These are phyloP conservation scores for Parvularia atlantis DNA, from an alignment of 78 protist genomes.

Conservation along the genomic window DNA sequence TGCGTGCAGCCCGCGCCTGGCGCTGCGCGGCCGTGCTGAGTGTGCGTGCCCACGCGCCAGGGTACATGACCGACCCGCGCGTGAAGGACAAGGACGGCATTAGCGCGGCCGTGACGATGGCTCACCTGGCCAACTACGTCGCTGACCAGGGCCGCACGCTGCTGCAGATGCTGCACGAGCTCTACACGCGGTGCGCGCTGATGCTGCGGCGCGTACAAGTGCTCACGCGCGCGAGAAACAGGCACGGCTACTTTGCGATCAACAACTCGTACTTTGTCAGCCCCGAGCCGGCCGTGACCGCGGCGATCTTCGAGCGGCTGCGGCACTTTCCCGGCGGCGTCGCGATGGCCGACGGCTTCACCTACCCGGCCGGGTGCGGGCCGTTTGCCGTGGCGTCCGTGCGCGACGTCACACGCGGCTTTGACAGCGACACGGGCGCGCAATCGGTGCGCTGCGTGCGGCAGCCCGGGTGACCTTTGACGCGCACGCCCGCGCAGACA, in stretches of 20 bases:
- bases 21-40: not conserved
- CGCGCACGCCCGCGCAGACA: too few relatives aligned
- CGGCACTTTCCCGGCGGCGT: too few relatives aligned
- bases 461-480: conserved; percentile 9
- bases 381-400: conserved; percentile 6
- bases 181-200: not conserved
- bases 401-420: conserved; percentile 79
- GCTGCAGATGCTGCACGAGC: not conserved
- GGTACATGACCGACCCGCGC: conserved; percentile 69
- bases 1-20: not conserved
- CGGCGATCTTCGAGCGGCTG: not conserved
- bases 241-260: conserved; percentile 16
- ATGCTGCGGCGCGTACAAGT: too few relatives aligned
- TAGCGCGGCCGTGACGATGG: conserved; percentile 64
- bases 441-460: not conserved
- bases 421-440: conserved; percentile 34
- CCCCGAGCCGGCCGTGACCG: not conserved
- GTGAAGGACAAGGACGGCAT: conserved; percentile 95
- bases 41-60: conserved; percentile 35
- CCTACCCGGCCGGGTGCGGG: not conserved
- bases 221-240: too few relatives aligned
- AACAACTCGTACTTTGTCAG: conserved; percentile 1
- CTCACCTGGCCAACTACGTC: conserved; percentile 33
- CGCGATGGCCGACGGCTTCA: not conserved
- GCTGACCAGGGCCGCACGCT: not conserved